phyloP scores from a whole-genome alignment of 1,284 basidiomycete genomes.

The Dichomitus squalens region DNA sequence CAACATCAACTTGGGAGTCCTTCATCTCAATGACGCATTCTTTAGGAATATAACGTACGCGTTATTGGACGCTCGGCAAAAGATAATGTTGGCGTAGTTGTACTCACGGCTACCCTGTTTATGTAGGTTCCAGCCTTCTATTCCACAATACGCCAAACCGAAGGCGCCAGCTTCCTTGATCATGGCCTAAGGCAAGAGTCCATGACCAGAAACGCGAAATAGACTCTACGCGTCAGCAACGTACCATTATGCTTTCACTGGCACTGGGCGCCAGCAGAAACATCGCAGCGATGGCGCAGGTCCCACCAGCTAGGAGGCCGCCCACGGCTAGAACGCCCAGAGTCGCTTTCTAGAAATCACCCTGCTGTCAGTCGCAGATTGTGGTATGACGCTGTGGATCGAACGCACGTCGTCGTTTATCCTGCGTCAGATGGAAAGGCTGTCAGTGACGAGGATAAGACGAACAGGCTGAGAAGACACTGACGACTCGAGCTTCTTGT shows the following conservation, averaged over 20 bases:
- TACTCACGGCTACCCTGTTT: background rate
- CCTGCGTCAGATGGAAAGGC: background rate
- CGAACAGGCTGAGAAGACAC: background rate
- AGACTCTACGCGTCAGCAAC: background rate
- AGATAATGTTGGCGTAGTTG: too few species aligned
- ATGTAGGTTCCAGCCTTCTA: background rate
- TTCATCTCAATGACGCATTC: background rate
- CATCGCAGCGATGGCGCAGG: background rate
- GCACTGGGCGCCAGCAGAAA: background rate
- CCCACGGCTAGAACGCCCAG: background rate
- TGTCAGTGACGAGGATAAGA: background rate
- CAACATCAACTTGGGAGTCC: background rate
- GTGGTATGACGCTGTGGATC: background rate
- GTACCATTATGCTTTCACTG: background rate
- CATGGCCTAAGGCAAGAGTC: background rate
- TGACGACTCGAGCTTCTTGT: conserved; percentile 2
- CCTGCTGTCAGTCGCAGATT: background rate
- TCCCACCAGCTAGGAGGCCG: background rate
- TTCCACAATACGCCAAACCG: background rate
- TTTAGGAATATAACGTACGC: background rate
- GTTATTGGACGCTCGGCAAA: too few species aligned
- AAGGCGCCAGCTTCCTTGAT: background rate
- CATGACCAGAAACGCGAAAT: background rate
- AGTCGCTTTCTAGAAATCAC: background rate
- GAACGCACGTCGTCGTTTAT: background rate